These are phyloP conservation scores for Ophiocordyceps camponoti-saundersi DNA, from an alignment of 2,329 filamentous ascomycete genomes.

Conservation along the genomic window DNA sequence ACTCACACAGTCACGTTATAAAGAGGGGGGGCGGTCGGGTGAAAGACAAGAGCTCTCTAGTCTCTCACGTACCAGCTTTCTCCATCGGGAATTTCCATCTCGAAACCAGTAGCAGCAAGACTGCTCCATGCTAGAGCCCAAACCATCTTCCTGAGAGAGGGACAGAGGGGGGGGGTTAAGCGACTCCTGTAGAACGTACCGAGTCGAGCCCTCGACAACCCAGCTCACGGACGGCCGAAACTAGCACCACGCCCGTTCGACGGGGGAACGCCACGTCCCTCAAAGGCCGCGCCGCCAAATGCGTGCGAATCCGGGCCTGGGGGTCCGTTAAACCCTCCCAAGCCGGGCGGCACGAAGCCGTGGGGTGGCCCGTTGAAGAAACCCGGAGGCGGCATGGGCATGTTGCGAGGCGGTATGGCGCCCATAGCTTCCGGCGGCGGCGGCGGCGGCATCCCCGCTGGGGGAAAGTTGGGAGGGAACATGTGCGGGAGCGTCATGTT, in stretches of 20 bases:
- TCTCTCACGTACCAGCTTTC: too few species aligned
- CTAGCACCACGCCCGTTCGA: slow-evolving; percentile 22
- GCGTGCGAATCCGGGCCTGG: slow-evolving; percentile 26
- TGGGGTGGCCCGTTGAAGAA: slow-evolving; percentile 34
- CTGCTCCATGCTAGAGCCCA: too few species aligned
- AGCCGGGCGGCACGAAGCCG: slow-evolving; percentile 36
- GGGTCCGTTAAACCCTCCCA: slow-evolving; percentile 38
- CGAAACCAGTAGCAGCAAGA: too few species aligned
- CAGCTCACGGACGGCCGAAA: slow-evolving; percentile 13
- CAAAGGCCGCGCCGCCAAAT: slow-evolving; percentile 31
- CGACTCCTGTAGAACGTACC: too few species aligned
- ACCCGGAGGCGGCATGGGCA: slow-evolving; percentile 39
- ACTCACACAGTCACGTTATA: background rate
- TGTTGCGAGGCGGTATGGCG: slow-evolving; percentile 33
- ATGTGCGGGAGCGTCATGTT: slow-evolving; percentile 37
- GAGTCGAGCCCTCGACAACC: background rate
- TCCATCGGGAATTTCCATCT: too few species aligned
- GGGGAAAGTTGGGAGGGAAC: slow-evolving; percentile 45
- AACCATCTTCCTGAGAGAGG: background rate
- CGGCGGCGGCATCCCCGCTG: slow-evolving; percentile 18
- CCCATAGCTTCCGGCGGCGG: slow-evolving; percentile 28
- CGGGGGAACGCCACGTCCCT: slow-evolving; percentile 35
- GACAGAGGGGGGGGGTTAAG: background rate
- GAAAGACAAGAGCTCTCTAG: too few species aligned
- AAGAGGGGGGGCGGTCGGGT: too few species aligned